Evolutionary conservation across 2,329 filamentous ascomycete genomes (phyloP), one percentile per base, ranked within the genome.

Genomic region (Aspergillus sp.): DNA sequence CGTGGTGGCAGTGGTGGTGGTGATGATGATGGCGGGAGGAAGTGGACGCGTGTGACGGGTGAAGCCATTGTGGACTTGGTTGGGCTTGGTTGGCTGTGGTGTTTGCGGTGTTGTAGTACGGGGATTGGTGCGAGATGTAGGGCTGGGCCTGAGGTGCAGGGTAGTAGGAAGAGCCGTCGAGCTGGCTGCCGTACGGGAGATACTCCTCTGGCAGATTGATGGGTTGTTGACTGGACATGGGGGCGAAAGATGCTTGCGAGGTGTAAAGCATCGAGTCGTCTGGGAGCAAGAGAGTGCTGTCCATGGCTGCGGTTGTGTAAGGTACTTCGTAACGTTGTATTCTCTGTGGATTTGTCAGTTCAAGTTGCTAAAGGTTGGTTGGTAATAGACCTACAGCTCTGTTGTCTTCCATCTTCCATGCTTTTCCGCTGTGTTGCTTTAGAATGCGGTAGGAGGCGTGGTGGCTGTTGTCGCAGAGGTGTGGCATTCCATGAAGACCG

Each of bases 201-300:
- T 50, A 54, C 30, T 34, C 45, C 17, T 50, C 51, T 5, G 50
- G 36, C 18, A 58, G 22, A 13, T 45, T 26, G 26, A 53, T 15
- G 12, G 48, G 17, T 17, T 50, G 24, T 22, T 54, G 32, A 22
- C 24, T 53, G 20, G 18, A 15, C 50, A 54, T 50, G 17, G 53
- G 36, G 17, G 36, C 18, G 39, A 43, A 48, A 9, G 32, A 39
- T n/a, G 30, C 41, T 17, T 50, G 13, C 9, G 45, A 32, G 30
- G 56, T 30, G 45, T 58, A 58, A 39, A 58, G 17, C 18, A 54
- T 47, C 6, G 55, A 17, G 30, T 54, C 42, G 39, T 48, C 49
- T 34, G 36, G 32, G 44, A 54, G 30, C 4, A 54, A 39, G 11
- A 57, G 24, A 8, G 32, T 12, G 26, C 43, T 18, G 30, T 54